phyloP scores from a whole-genome alignment of 495 filamentous ascomycete species.

The Bombardia bombarda region DNA sequence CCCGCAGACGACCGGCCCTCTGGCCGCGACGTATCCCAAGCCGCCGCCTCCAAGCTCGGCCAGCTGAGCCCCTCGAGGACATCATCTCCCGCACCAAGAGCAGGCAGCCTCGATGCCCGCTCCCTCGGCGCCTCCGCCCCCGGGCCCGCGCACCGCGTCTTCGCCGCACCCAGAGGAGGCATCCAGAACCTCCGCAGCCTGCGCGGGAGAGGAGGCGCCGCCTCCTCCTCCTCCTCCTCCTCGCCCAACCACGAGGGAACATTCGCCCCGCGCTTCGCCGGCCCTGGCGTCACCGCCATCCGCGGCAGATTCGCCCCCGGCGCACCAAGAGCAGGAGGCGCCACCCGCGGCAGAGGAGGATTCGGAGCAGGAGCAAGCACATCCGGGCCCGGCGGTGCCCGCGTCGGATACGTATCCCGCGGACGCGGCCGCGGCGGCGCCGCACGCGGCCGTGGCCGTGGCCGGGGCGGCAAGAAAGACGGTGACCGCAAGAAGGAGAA shows the following conservation, averaged over 20 bases:
- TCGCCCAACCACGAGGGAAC: neutral
- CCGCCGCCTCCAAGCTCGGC: slow-evolving; percentile 17
- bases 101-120: slow-evolving; percentile 12
- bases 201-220: slow-evolving; percentile 9
- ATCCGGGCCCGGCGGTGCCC: neutral
- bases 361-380: neutral
- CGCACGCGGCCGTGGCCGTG: slow-evolving; percentile 1
- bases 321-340: neutral
- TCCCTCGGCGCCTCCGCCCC: slow-evolving; percentile 5
- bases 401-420: neutral
- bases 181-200: slow-evolving; percentile 24
- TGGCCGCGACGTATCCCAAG: slow-evolving; percentile 8
- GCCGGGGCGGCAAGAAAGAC: neutral
- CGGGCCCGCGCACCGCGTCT: neutral
- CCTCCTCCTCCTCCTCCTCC: neutral
- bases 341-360: neutral
- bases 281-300: neutral
- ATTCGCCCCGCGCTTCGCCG: neutral
- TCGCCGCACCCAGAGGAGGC: slow-evolving; percentile 4
- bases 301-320: neutral
- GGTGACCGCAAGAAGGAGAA: neutral
- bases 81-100: neutral
- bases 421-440: slow-evolving; percentile 1
- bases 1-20: slow-evolving; percentile 3
- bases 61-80: slow-evolving; percentile 4